These are phyloP conservation scores for Balansia obtecta DNA, from an alignment of 2,329 filamentous ascomycete species.

Conservation along the genomic window DNA sequence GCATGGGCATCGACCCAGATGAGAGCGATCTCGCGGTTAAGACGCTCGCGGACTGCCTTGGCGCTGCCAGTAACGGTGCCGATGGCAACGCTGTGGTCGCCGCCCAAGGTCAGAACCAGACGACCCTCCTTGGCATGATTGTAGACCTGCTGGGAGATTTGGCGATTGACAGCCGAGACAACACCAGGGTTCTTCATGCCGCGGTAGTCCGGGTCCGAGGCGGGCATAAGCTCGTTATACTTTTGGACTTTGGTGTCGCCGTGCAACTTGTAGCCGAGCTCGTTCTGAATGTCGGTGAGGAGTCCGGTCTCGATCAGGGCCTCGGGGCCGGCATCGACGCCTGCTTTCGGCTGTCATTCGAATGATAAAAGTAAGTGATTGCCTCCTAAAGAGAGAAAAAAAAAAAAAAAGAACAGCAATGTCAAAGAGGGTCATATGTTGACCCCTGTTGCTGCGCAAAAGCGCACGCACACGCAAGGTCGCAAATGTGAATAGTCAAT, in stretches of 20 bases:
- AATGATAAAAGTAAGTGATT: too few relatives aligned
- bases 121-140: conserved; percentile 70
- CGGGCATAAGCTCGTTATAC: conserved; percentile 64
- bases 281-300: conserved; percentile 67
- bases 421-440: too few relatives aligned
- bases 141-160: conserved; percentile 77
- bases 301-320: conserved; percentile 84
- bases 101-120: conserved; percentile 84
- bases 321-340: conserved; percentile 81
- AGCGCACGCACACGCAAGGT: too few relatives aligned
- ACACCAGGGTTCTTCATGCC: conserved; percentile 89
- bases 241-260: conserved; percentile 73
- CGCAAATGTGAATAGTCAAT: too few relatives aligned
- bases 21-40: conserved; percentile 75
- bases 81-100: conserved; percentile 94
- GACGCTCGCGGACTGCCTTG: conserved; percentile 71
- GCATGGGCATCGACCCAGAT: conserved; percentile 99
- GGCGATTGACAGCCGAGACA: conserved; percentile 73
- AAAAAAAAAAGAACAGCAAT: too few relatives aligned
- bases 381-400: too few relatives aligned
- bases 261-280: conserved; percentile 79
- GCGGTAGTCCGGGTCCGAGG: conserved; percentile 64
- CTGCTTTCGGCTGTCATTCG: conserved; percentile 62
- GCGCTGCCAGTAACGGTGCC: conserved; percentile 83
- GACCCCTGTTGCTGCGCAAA: too few relatives aligned